Evolutionary conservation across 805 yeast species (phyloP).

Genomic region (Kodamaea fukazawae): DNA sequence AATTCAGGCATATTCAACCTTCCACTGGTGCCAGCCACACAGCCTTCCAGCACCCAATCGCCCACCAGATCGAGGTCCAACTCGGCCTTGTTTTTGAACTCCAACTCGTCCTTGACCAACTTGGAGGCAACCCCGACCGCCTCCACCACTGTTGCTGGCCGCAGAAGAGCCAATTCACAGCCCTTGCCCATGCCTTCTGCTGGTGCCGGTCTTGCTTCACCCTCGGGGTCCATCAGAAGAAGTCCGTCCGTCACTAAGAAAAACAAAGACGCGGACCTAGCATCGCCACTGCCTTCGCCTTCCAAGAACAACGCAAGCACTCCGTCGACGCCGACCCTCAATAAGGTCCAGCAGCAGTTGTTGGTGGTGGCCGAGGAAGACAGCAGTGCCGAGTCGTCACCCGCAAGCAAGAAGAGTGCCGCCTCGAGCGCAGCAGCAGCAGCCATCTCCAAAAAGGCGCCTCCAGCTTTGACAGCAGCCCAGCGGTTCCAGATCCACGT

Average conservation of each 20-base stretch:
- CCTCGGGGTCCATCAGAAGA: conserved; percentile 18
- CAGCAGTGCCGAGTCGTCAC: conserved; percentile 1
- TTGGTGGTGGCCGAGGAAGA: conserved; percentile 22
- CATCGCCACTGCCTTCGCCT: not conserved
- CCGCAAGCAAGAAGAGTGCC: not conserved
- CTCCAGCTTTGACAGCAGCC: conserved; percentile 29
- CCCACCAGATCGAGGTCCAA: conserved; percentile 19
- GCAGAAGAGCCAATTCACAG: conserved; percentile 39
- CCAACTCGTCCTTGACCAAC: conserved; percentile 17
- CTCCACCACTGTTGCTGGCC: conserved; percentile 15
- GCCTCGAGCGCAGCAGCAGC: conserved; percentile 12
- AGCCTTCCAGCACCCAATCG: conserved; percentile 1
- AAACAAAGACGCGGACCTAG: too few relatives aligned
- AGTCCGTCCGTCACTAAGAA: conserved; percentile 11
- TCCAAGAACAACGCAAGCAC: not conserved
- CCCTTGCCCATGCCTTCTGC: conserved; percentile 15
- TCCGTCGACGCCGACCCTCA: conserved; percentile 10
- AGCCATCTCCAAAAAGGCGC: conserved; percentile 5
- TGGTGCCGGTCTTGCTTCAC: conserved; percentile 14
- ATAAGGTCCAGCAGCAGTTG: conserved; percentile 15
- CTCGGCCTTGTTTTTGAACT: conserved; percentile 25
- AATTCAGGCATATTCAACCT: conserved; percentile 11
- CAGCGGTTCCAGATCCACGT: conserved; percentile 41
- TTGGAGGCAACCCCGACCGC: conserved; percentile 9
- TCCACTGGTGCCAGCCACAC: conserved; percentile 7